Evolutionary conservation across 495 filamentous ascomycete species (phyloP).

Genomic region (Lepidopterella palustris): DNA sequence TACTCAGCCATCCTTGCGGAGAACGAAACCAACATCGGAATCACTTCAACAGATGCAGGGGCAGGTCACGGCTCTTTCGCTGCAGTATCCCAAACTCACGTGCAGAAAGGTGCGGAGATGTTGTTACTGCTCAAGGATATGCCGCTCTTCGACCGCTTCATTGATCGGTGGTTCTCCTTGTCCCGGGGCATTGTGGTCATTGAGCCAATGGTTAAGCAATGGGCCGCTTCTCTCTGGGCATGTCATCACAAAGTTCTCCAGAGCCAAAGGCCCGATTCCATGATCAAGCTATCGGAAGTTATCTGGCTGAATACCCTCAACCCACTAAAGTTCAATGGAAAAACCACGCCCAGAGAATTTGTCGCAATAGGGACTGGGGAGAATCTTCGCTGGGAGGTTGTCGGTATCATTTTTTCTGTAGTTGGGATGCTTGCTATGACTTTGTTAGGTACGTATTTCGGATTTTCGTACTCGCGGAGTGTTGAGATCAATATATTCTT

Average conservation of each 20-base stretch:
- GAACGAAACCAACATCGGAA: constrained; percentile 18
- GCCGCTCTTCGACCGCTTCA: constrained; percentile 28
- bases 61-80: background rate
- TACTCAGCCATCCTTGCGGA: constrained; percentile 21
- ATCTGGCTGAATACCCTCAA: constrained; percentile 34
- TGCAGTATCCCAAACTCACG: constrained; percentile 10
- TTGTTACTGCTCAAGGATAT: constrained; percentile 32
- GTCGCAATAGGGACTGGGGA: constrained; percentile 40
- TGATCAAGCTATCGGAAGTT: constrained; percentile 28
- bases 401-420: constrained; percentile 48
- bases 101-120: constrained; percentile 31
- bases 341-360: constrained; percentile 31
- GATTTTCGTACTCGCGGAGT: background rate
- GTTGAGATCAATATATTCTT: background rate
- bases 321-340: constrained; percentile 24
- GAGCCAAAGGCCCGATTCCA: constrained; percentile 20
- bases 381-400: constrained; percentile 54
- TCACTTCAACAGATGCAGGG: constrained; percentile 6
- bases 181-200: constrained; percentile 30
- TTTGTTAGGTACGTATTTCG: constrained; percentile 26
- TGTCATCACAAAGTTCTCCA: constrained; percentile 26
- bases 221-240: constrained; percentile 31
- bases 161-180: constrained; percentile 31
- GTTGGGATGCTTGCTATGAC: constrained; percentile 42
- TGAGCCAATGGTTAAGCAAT: constrained; percentile 32